Base-by-base conservation (phyloP, 345 rosid genomes). In the Eucalyptus grandis region DNA sequence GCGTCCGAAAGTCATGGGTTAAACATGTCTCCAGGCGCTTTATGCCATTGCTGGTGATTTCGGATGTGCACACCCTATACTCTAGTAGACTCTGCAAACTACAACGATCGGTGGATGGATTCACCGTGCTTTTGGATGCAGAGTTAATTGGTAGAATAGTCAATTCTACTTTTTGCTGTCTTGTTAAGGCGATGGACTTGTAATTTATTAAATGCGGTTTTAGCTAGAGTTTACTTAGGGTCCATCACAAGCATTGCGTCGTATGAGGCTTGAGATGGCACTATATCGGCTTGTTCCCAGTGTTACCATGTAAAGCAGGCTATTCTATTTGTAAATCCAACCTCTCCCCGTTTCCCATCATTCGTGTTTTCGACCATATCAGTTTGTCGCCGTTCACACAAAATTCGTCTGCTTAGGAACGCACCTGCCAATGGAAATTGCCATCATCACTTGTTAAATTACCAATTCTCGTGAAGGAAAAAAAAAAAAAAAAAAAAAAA, bases 1-100 rank as follows among this genome's bases (percentile, higher is more conserved):
- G 99, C 97, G 91, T 90, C 97, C 98, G 34, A 97, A 97, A 92
- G 98, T 97, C 85, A 87, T 93, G 94, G 97, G 95, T 88, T 97
- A 89, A 93, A 77, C 86, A 60, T 44, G 22, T 19, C 50, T 56
- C 53, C 60, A 49, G 37, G 54, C 46, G 27, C 49, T 54, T 86
- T 34, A n/a, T 86, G 40, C 58, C 40, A 86, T 86, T 49, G 40
- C 58, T 49, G 34, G 58, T 44, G 58, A 86, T 51, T 49, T 44
- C 40, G 26, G 13, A 26, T 53, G 82, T 34, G 82, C 21, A 72
- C 24, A 17, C 40, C 13, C 44, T 40, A 34, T 69, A 69, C 81
- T 7, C 81, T 34, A 72, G 2, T 37, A 72, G 83, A 40, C 46
- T 72, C 21, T 72, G 82, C 83, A 72, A 37, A 37, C 83, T 40